phyloP scores from a whole-genome alignment of 192 early-diverging fungal genomes.

The Backusella macrospora region DNA sequence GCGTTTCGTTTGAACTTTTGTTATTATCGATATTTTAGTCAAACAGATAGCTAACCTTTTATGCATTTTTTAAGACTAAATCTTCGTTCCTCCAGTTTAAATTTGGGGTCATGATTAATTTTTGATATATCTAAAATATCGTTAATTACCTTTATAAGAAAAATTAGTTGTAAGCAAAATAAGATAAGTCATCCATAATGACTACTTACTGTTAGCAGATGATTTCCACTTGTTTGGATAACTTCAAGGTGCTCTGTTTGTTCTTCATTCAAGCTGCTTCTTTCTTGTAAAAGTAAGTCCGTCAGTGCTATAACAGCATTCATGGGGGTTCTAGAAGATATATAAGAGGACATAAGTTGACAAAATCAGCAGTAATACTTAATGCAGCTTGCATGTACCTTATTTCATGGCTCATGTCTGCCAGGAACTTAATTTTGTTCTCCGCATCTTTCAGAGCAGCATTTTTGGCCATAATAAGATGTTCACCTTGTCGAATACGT shows the following conservation, averaged over 20 bases:
- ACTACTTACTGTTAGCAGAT: slow-evolving; percentile 53
- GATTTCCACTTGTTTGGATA: slow-evolving; percentile 59
- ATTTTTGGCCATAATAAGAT: slow-evolving; percentile 46
- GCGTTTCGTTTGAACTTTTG: slow-evolving; percentile 6
- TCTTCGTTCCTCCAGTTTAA: slow-evolving; percentile 50
- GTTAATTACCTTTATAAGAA: slow-evolving; percentile 50
- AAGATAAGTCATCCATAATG: not conserved
- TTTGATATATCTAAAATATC: slow-evolving; percentile 59
- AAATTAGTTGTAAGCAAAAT: not conserved
- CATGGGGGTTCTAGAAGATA: slow-evolving; percentile 52
- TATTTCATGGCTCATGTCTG: slow-evolving; percentile 61
- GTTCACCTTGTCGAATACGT: slow-evolving; percentile 42
- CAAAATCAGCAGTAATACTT: not conserved
- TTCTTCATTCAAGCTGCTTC: slow-evolving; percentile 46
- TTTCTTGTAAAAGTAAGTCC: slow-evolving; percentile 52
- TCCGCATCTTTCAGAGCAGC: slow-evolving; percentile 53
- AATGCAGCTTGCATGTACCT: slow-evolving; percentile 32
- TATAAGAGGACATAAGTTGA: not conserved
- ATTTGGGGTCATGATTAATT: slow-evolving; percentile 57
- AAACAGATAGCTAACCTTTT: slow-evolving; percentile 47
- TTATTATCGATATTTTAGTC: slow-evolving; percentile 7
- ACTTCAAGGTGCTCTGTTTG: slow-evolving; percentile 55
- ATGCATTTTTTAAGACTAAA: slow-evolving; percentile 56
- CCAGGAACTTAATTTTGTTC: slow-evolving; percentile 59
- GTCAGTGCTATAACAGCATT: slow-evolving; percentile 59